These are phyloP conservation scores for Tolypocladium album DNA, from an alignment of 2,329 filamentous ascomycete species.

Conservation along the genomic window DNA sequence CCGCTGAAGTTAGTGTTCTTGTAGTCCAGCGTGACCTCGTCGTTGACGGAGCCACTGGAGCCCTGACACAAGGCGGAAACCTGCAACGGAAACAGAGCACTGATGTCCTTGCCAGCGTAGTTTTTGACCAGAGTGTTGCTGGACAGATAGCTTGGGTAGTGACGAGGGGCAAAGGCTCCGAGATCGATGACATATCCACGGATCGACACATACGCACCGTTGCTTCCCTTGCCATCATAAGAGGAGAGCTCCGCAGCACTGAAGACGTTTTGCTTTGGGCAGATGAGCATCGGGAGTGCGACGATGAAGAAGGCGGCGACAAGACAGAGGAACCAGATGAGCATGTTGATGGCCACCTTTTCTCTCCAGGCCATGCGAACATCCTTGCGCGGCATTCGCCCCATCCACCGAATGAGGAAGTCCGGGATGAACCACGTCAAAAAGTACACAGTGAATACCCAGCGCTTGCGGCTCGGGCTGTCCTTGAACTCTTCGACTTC, in stretches of 20 bases:
- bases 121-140: conserved; percentile 49
- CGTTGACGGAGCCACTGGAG: conserved; percentile 51
- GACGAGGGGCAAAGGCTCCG: conserved; percentile 56
- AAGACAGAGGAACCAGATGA: conserved; percentile 83
- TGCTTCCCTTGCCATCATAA: conserved; percentile 60
- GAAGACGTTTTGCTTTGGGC: conserved; percentile 83
- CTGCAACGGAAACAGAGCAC: conserved; percentile 81
- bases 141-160: conserved; percentile 57
- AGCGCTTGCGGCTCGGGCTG: conserved; percentile 75
- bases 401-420: conserved; percentile 63
- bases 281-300: conserved; percentile 77
- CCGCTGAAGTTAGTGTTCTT: conserved; percentile 65
- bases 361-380: conserved; percentile 90
- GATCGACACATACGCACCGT: conserved; percentile 62
- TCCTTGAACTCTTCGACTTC: conserved; percentile 80
- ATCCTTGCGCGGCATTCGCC: conserved; percentile 85
- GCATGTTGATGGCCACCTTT: conserved; percentile 93
- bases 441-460: conserved; percentile 74
- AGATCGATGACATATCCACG: conserved; percentile 87
- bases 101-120: conserved; percentile 85
- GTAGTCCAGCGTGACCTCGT: conserved; percentile 76
- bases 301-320: conserved; percentile 83
- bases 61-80: conserved; percentile 87
- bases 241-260: conserved; percentile 64
- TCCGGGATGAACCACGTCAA: conserved; percentile 86